Evolutionary conservation across 768 basidiomycete species (phyloP).

Genomic region (Kwoniella dejecticola): DNA sequence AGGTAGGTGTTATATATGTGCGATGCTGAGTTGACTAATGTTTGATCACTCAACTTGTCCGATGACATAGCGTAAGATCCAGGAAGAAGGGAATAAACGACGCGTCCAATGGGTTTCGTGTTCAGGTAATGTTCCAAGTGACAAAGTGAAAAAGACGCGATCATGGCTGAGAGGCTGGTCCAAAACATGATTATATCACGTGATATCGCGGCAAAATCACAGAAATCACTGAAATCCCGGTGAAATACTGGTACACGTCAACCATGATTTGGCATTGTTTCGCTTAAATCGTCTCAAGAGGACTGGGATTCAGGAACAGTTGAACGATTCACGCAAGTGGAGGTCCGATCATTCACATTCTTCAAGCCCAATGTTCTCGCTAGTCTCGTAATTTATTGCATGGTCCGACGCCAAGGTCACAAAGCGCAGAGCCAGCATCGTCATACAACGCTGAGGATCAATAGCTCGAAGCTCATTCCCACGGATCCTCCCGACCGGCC

Average conservation of each 20-base stretch:
- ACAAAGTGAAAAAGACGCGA: slow-evolving; percentile 10
- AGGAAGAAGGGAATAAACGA: not conserved
- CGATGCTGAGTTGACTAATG: slow-evolving; percentile 5
- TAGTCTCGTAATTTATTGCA: not conserved
- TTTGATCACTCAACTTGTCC: not conserved
- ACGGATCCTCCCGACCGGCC: slow-evolving; percentile 3
- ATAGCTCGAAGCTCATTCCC: not conserved
- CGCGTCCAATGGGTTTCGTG: slow-evolving; percentile 6
- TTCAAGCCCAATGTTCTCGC: slow-evolving; percentile 2
- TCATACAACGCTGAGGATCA: not conserved
- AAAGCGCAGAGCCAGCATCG: not conserved
- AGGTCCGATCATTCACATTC: no score
- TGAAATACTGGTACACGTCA: slow-evolving; percentile 13
- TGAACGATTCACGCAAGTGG: slow-evolving; percentile 12
- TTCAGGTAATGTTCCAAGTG: slow-evolving; percentile 15
- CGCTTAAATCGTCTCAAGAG: not conserved
- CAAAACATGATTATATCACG: slow-evolving; percentile 14
- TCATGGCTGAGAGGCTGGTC: slow-evolving; percentile 14
- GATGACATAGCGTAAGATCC: slow-evolving; percentile 5
- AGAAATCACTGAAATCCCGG: slow-evolving; percentile 2
- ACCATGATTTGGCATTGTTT: slow-evolving; percentile 24
- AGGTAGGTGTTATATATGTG: slow-evolving; percentile 12
- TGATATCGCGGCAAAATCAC: slow-evolving; percentile 14
- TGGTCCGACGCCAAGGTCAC: not conserved
- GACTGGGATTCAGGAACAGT: slow-evolving; percentile 2